Conservation (phyloP, 768 basidiomycete genomes). For the Pisolithus albus region DNA sequence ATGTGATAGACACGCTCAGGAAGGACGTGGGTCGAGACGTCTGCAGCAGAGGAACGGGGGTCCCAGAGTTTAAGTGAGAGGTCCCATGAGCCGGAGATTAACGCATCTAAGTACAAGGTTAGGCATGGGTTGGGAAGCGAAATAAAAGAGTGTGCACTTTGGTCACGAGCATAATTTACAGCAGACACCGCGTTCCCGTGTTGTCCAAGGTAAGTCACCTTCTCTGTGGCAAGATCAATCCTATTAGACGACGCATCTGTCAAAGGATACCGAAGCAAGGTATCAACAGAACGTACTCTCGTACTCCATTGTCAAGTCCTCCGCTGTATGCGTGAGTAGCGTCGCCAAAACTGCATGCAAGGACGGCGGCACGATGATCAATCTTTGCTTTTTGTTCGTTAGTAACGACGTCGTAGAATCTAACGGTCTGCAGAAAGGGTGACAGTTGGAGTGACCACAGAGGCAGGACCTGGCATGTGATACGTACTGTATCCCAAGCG, state of each 20-base stretch:
- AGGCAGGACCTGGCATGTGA: not conserved
- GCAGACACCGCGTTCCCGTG: conserved; percentile 77
- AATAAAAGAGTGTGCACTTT: conserved; percentile 40
- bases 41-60: conserved; percentile 50
- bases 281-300: conserved; percentile 51
- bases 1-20: conserved; percentile 85
- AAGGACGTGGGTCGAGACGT: conserved; percentile 53
- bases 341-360: conserved; percentile 73
- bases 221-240: conserved; percentile 70
- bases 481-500: conserved; percentile 78
- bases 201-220: conserved; percentile 66
- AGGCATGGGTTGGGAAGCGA: not conserved
- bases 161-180: conserved; percentile 61
- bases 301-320: conserved; percentile 75
- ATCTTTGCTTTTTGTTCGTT: conserved; percentile 75
- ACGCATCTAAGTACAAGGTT: conserved; percentile 39
- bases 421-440: conserved; percentile 46
- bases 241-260: conserved; percentile 32
- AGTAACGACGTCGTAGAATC: conserved; percentile 46
- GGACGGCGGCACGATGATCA: conserved; percentile 82
- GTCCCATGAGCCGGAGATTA: conserved; percentile 93
- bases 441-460: conserved; percentile 28
- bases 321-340: conserved; percentile 71
- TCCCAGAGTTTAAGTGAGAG: conserved; percentile 86
- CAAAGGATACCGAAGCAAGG: not conserved